These are phyloP conservation scores for Fragaria ananassa DNA, from an alignment of 306 rosid genomes.

Conservation along the genomic window DNA sequence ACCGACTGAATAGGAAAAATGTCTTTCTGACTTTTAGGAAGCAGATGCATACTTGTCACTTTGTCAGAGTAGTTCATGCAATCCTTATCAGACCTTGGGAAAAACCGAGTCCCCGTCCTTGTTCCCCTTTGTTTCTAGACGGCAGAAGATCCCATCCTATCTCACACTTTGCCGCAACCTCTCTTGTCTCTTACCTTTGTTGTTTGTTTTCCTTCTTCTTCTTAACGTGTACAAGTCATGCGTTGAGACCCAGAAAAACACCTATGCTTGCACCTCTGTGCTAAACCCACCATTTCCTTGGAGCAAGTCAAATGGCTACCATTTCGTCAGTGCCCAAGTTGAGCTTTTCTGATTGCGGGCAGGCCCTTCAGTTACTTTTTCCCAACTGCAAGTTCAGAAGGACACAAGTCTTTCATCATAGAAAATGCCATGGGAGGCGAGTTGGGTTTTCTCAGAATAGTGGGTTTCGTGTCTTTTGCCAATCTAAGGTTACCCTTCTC, in stretches of 20 bases:
- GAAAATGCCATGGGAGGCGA: constrained; percentile 17
- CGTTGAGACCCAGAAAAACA: not conserved
- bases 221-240: not conserved
- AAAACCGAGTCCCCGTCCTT: not conserved
- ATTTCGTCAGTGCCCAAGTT: constrained; percentile 23
- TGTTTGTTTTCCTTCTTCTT: not conserved
- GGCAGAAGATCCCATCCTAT: not conserved
- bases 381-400: constrained; percentile 18
- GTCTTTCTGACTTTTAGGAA: no score
- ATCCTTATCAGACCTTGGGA: not conserved
- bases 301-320: constrained; percentile 16
- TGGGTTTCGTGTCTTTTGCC: constrained; percentile 42
- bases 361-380: constrained; percentile 25
- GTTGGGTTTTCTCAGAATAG: constrained; percentile 20
- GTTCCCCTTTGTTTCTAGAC: not conserved
- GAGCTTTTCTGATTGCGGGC: constrained; percentile 25
- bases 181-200: not conserved
- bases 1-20: no score
- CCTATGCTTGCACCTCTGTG: not conserved
- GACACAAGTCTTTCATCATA: constrained; percentile 7
- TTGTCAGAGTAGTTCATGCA: not conserved
- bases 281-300: not conserved
- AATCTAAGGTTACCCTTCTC: constrained; percentile 43
- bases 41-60: no score
- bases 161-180: not conserved